Evolutionary conservation across 257 asterid genomes (phyloP), one percentile per base, ranked within the genome.

Genomic region (Plantago major): DNA sequence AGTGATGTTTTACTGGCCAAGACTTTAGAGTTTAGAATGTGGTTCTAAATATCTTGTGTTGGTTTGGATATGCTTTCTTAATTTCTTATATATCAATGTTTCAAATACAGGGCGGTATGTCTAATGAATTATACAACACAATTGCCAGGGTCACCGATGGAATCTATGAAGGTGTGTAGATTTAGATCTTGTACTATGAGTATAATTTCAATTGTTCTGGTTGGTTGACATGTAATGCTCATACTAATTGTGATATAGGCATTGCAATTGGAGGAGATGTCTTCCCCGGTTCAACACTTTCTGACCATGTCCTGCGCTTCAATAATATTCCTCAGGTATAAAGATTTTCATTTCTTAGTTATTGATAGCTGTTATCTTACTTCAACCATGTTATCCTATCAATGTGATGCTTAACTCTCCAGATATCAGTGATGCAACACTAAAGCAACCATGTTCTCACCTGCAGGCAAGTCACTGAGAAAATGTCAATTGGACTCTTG

Each of bases 231-330:
- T 28, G 40, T 55, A 30, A 49, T 60, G 28, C 40, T 19, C 37
- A 52, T 50, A 51, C 57, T 59, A 54, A 9, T 56, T 37, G 30
- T 48, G 45, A n/a, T 71, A 30, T 66, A 93, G 99, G 99, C 62
- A 89, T 93, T 80, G 99, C 99, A 48, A 93, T 93, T 16, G 99
- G 99, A 69, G 99, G 99, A 74, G 99, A 93, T 68, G 99, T 93
- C 73, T 89, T 93, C 74, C 99, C 99, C 57, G 99, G 99, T 16
- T 93, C 99, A 15, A 89, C 99, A 46, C 96, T 93, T 57, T 89
- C 99, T 71, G 99, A 93, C 79, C 97, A 93, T 63, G 99, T 93
- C 75, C 78, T 93, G 74, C 89, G 99, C 65, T 93, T 93, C 68
- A 93, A 88, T 87, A 93, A 93, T 68, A 93, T 93, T 46, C 97